Percentiles rank a stretch among this genome's conserved stretches.
phyloP scores from a whole-genome alignment of 495 filamentous ascomycete genomes.

The Alectoria sarmentosa region DNA sequence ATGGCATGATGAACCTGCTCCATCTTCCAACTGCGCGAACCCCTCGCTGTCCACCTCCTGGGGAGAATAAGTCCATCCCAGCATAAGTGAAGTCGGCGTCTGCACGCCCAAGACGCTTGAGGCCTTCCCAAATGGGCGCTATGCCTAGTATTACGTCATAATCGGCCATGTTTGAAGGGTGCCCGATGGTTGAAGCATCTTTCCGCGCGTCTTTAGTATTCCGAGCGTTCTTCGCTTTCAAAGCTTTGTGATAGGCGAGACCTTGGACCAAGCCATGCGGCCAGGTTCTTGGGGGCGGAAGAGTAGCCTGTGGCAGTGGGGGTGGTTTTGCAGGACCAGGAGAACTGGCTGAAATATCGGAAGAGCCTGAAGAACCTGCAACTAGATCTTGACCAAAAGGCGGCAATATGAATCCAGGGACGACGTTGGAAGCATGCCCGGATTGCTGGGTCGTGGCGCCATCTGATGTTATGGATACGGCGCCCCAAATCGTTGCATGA shows the following conservation, averaged over 20 bases:
- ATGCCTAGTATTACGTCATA: not conserved
- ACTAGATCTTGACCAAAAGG: not conserved
- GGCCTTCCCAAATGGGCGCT: not conserved
- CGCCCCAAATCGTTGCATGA: not conserved
- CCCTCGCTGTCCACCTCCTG: not conserved
- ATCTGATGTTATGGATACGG: not conserved
- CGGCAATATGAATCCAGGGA: not conserved
- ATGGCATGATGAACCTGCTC: not conserved
- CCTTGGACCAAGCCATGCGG: not conserved
- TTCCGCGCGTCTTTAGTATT: not conserved
- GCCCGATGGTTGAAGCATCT: not conserved
- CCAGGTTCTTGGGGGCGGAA: not conserved
- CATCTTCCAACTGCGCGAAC: not conserved
- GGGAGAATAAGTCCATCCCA: not conserved
- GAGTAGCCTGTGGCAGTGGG: not conserved
- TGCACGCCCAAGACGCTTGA: not conserved
- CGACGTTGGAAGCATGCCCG: not conserved
- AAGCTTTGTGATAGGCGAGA: not conserved
- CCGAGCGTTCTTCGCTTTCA: not conserved
- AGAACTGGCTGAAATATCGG: not conserved
- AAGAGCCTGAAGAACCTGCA: not conserved
- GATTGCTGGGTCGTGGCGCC: not conserved
- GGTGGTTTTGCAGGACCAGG: not conserved
- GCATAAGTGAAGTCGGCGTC: not conserved
- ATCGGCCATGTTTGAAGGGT: not conserved